Base-by-base conservation (phyloP, 2,329 filamentous ascomycete genomes). In the Penicillium sp. region DNA sequence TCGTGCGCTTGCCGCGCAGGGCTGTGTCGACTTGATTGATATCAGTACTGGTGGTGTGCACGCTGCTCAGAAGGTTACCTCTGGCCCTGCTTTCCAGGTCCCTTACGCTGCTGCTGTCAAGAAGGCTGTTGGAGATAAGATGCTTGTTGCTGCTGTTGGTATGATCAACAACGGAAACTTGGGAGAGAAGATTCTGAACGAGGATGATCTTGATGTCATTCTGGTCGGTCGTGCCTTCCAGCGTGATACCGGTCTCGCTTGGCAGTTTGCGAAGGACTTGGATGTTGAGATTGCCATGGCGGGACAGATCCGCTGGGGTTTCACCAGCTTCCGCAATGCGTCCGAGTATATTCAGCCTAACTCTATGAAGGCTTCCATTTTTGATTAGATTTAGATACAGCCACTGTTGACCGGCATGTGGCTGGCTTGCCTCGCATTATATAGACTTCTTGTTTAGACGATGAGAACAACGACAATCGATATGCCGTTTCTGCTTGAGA, bases 21-120 rank as follows among this genome's bases (percentile, higher is more conserved):
- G 90, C 29, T 58, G 59, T 3, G 78, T 96, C 37, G 90, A 96
- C 64, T 72, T 95, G 19, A 77, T 95, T 31, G 90, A 96, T 66
- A 81, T 95, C 50, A 88, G 83, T 59, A 83, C 82, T 1, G 88
- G 83, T 40, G 90, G 87, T 46, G 84, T 87, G 63, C 78, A 82
- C 64, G 66, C 74, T 34, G 61, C 62, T 6, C 71, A 73, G 59
- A 70, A 71, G 58, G 59, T 73, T 45, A 59, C 56, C 9, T 58
- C 60, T 6, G 77, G 78, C 26, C 81, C 82, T 3, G 84, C 75
- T 0, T 91, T 87, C 74, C 89, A 95, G 73, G 77, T 82, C 22
- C 80, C 83, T 43, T 79, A 91, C 45, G 85, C 88, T 0, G 79
- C 81, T 33, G 74, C 77, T 26, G 80, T 94, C 56, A 88, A 91